Conservation (phyloP, 805 yeast genomes). For the Myxozyma monticola region DNA sequence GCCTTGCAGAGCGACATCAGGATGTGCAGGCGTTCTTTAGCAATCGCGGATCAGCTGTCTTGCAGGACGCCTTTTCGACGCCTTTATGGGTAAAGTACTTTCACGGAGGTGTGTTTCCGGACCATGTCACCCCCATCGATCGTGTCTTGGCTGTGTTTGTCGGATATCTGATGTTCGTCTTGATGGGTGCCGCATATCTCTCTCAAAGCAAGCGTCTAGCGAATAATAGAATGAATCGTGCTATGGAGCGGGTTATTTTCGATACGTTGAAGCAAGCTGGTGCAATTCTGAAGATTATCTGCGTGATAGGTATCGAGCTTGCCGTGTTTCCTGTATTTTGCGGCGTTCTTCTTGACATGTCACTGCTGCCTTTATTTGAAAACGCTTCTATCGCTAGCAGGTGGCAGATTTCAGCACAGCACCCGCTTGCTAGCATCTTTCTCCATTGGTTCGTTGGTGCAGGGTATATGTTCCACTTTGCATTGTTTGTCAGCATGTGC, state of each 20-base stretch:
- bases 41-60: neutral
- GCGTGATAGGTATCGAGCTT: slow-evolving; percentile 74
- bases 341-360: slow-evolving; percentile 73
- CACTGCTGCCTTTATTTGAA: slow-evolving; percentile 58
- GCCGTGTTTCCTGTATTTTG: slow-evolving; percentile 84
- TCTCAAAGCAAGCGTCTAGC: slow-evolving; percentile 3
- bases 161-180: slow-evolving; percentile 15
- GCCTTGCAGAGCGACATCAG: slow-evolving; percentile 7
- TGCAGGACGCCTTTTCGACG: slow-evolving; percentile 4
- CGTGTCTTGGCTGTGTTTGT: slow-evolving; percentile 20
- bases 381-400: slow-evolving; percentile 14
- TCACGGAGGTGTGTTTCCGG: slow-evolving; percentile 20
- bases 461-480: slow-evolving; percentile 80
- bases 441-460: slow-evolving; percentile 75
- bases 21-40: neutral
- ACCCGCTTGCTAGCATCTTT: slow-evolving; percentile 35
- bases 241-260: slow-evolving; percentile 15
- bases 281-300: slow-evolving; percentile 70
- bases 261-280: slow-evolving; percentile 32
- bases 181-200: slow-evolving; percentile 21
- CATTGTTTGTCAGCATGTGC: slow-evolving; percentile 81
- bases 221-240: slow-evolving; percentile 5
- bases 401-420: slow-evolving; percentile 10
- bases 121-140: slow-evolving; percentile 16
- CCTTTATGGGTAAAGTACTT: slow-evolving; percentile 17